Evolutionary conservation across 1,284 basidiomycete genomes (phyloP), one percentile per base, ranked within the genome.

Genomic region (Calocybe gambosa): DNA sequence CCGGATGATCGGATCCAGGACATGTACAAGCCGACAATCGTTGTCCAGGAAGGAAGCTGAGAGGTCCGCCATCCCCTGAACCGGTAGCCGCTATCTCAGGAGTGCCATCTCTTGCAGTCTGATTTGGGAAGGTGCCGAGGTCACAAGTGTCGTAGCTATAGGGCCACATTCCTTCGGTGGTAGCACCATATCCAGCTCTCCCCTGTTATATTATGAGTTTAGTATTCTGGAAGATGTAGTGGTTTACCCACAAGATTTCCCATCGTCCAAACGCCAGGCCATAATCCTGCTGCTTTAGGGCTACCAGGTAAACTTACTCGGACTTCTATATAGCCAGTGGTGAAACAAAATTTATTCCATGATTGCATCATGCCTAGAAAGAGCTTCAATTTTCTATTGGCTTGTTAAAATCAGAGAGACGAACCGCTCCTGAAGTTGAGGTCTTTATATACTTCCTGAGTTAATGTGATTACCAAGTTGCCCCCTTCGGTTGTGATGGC

Each of bases 331-430:
- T 93, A 93, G 1, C 93, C 94, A 0, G 89, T 91, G 2, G 86
- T 95, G 65, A 95, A 97, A 68, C 94, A 96, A 51, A 97, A 68
- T 63, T 93, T 89, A 67, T 94, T 95, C 93, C 93, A 95, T 4
- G 79, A 71, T 49, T 78, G 75, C 21, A 90, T 50, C 87, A 89
- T 89, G 25, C 82, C 84, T 80, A 35, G 44, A 50, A 31, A 50
- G 29, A 3, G 12, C 6, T 8, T 31, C 29, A 31, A 12, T 6
- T 13, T 15, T 44, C 2, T 31, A 47, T 38, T 25, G 28, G 12
- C 39, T 9, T 3, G 31, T 39, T 2, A 6, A 19, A 26, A 45
- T 28, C n/a, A 26, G 9, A 26, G 36, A 3, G 56, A 70, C 77
- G 56, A 62, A 71, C 84, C 89, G 51, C 88, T 90, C 55, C 77